Evolutionary conservation across 179 eudicot genomes (phyloP), one percentile per base, ranked within the genome.

Genomic region (Vitellaria paradoxa): DNA sequence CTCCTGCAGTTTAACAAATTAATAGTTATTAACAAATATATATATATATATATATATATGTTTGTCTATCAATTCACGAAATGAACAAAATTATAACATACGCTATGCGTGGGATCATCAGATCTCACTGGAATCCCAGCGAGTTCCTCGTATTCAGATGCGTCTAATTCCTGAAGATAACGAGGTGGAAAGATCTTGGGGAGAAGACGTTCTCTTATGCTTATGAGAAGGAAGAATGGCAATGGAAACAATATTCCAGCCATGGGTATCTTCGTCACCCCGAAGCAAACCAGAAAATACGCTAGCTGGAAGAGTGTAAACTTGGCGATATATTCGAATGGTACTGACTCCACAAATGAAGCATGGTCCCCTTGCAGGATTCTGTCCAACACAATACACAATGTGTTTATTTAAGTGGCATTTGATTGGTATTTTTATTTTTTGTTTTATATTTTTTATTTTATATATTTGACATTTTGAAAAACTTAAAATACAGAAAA

Each of bases 231-330:
- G 88, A 94, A 92, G 84, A 94, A 90, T 13, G 92, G 92, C 76
- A 92, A 50, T 7, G 98, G 97, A 79, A 93, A 94, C 61, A 93
- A 57, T 47, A 94, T 91, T 60, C 96, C 98, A 24, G 88, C 90
- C 56, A 86, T 80, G 1, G 98, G 98, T 82, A 94, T 90, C 97
- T 97, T 90, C 40, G 98, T 92, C 37, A 94, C 72, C 75, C 97
- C 97, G n/a, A 89, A 94, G 73, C 97, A 92, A 18, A 90, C 59
- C 64, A 90, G 75, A 57, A 93, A 86, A 81, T 90, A 94, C 18
- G 64, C 85, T 40, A 91, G 72, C 73, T 92, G 97, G 79, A 90
- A 85, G 24, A 82, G 70, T 18, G 97, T 94, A 68, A 94, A 94
- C 55, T 73, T 45, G 37, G 82, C 87, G 20, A 92, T 91, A 67